These are phyloP conservation scores for Acacia confusa DNA, from an alignment of 306 rosid species.

Conservation along the genomic window DNA sequence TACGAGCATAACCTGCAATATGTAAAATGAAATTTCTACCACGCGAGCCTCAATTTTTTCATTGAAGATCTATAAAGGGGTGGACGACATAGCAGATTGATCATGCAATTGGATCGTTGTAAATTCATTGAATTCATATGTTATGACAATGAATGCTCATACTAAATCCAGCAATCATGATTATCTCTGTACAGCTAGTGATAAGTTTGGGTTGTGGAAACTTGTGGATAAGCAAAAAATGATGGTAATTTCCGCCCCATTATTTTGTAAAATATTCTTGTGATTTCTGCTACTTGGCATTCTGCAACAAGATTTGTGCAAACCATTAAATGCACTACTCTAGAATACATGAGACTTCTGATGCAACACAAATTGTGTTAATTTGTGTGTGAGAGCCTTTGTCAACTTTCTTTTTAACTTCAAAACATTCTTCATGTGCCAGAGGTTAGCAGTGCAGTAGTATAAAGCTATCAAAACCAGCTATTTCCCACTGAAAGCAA, in stretches of 20 bases:
- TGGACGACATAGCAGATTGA: not conserved
- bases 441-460: not conserved
- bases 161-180: not conserved
- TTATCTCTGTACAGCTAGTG: not conserved
- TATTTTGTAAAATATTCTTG: not conserved
- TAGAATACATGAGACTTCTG: not conserved
- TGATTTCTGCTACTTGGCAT: not conserved
- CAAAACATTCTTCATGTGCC: not conserved
- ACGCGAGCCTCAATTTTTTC: constrained; percentile 9
- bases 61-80: not conserved
- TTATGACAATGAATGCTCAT: not conserved
- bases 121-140: not conserved
- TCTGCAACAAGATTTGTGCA: constrained; percentile 22
- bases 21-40: constrained; percentile 28
- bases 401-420: not conserved
- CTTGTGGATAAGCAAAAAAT: not conserved
- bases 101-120: not conserved
- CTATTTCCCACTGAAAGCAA: not conserved
- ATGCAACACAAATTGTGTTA: constrained; percentile 1
- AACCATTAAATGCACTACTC: not conserved
- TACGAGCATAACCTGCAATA: constrained; percentile 41
- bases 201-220: constrained; percentile 1
- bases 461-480: constrained; percentile 2
- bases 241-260: not conserved
- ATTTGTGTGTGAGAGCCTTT: not conserved